Percentiles rank a stretch among this genome's conserved stretches.
These are phyloP conservation scores for Aspergillus viridinutans DNA, from an alignment of 2,329 filamentous ascomycete species.

Conservation along the genomic window DNA sequence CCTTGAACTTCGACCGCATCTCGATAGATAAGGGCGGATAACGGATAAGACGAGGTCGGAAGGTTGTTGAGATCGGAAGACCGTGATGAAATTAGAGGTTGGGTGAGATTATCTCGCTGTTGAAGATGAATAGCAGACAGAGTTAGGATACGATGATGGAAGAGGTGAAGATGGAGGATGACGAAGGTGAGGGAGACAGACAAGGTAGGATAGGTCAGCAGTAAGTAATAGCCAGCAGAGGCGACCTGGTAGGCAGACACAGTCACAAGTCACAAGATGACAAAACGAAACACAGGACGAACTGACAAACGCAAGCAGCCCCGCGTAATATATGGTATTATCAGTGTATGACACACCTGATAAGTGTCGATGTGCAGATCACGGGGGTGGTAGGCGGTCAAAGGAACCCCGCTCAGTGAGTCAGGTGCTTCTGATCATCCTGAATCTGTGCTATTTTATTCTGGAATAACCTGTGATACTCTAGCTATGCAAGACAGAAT, in stretches of 20 bases:
- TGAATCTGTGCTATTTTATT: no score
- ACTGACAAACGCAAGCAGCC: conserved; percentile 13
- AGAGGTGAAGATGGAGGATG: conserved; percentile 17
- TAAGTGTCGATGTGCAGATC: conserved; percentile 9
- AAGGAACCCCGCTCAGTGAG: conserved; percentile 18
- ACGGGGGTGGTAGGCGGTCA: conserved; percentile 24
- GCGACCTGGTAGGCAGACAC: not conserved
- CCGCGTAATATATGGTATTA: conserved; percentile 22
- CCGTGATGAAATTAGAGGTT: conserved; percentile 7
- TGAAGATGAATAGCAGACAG: conserved; percentile 7
- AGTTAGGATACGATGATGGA: conserved; percentile 6
- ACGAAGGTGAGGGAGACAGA: conserved; percentile 22
- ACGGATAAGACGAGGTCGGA: conserved; percentile 3
- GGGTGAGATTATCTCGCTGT: conserved; percentile 6
- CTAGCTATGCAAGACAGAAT: no score
- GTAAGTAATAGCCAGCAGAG: conserved; percentile 1
- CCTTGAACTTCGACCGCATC: conserved; percentile 99
- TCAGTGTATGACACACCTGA: conserved; percentile 16
- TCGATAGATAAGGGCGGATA: conserved; percentile 36
- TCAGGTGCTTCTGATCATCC: conserved; percentile 5
- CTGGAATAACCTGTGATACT: no score
- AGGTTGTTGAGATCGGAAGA: conserved; percentile 16
- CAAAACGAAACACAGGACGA: conserved; percentile 14
- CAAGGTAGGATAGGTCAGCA: conserved; percentile 25
- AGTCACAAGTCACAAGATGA: conserved; percentile 12